Evolutionary conservation across 805 yeast genomes (phyloP).

Genomic region (Ogataea corticis): DNA sequence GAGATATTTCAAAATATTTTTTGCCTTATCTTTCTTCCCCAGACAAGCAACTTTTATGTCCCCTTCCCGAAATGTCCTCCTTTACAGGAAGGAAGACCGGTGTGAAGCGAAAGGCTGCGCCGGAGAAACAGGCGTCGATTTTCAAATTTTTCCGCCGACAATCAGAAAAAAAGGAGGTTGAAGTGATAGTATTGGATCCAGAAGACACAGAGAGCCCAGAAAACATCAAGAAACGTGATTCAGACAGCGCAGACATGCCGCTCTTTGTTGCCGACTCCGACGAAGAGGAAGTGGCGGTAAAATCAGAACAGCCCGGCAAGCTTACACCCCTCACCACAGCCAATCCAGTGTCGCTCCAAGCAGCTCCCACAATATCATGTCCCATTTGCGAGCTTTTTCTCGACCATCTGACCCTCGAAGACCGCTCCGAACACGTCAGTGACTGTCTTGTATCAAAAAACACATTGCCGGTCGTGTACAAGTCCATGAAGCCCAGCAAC

Average conservation of each 20-base stretch:
- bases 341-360: constrained; percentile 14
- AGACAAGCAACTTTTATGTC: too few relatives aligned
- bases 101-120: not conserved
- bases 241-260: not conserved
- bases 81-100: not conserved
- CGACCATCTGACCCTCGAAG: constrained; percentile 39
- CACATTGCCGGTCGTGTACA: constrained; percentile 20
- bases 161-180: constrained; percentile 5
- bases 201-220: constrained; percentile 4
- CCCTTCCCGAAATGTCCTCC: constrained; percentile 1
- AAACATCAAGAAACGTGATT: not conserved
- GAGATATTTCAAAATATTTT: too few relatives aligned
- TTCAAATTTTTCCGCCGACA: constrained; percentile 19
- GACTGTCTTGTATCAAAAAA: constrained; percentile 42
- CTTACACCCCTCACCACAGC: too few relatives aligned
- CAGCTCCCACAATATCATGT: constrained; percentile 35
- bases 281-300: constrained; percentile 8
- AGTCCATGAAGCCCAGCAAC: constrained; percentile 19
- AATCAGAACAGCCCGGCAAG: not conserved
- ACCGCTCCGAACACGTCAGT: constrained; percentile 56
- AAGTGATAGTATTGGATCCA: constrained; percentile 15
- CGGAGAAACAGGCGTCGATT: constrained; percentile 19
- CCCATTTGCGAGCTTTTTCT: constrained; percentile 53
- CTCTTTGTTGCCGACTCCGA: constrained; percentile 3
- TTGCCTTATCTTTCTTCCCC: too few relatives aligned